Conservation (phyloP, 768 basidiomycete genomes). For the Serendipita sp. region DNA sequence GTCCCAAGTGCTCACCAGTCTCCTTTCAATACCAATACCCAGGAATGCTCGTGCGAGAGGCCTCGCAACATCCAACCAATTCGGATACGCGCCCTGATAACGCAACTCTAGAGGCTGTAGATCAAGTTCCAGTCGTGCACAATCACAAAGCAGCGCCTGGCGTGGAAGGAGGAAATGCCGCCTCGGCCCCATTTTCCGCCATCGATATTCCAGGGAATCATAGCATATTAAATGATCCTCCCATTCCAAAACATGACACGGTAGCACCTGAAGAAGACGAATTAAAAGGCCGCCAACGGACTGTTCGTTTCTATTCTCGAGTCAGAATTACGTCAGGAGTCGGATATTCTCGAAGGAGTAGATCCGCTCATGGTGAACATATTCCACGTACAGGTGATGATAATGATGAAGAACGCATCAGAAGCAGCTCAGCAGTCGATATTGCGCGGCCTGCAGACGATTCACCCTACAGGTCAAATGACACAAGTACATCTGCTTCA, state of each 20-base stretch:
- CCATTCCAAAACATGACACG: background rate
- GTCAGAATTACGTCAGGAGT: conserved; percentile 66
- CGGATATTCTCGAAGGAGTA: conserved; percentile 27
- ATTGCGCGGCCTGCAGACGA: conserved; percentile 8
- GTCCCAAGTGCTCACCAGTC: no score
- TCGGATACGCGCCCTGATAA: no score
- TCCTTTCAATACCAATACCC: no score
- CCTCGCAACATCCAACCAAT: no score
- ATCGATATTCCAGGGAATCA: no score
- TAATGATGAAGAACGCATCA: conserved; percentile 16
- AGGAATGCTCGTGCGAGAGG: no score
- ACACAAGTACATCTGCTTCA: conserved; percentile 40
- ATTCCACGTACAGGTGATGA: conserved; percentile 14
- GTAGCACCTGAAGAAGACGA: background rate
- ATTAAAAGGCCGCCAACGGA: conserved; percentile 5
- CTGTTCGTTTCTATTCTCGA: conserved; percentile 54
- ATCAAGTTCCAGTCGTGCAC: no score
- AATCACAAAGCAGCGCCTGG: no score
- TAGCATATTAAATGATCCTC: background rate
- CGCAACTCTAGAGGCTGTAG: no score
- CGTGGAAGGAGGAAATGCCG: no score
- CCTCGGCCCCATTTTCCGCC: no score
- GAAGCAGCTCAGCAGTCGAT: background rate
- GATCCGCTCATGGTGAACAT: background rate
- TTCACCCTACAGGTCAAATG: background rate